Evolutionary conservation across 306 rosid genomes (phyloP).

Genomic region (Trichosanthes truncata): DNA sequence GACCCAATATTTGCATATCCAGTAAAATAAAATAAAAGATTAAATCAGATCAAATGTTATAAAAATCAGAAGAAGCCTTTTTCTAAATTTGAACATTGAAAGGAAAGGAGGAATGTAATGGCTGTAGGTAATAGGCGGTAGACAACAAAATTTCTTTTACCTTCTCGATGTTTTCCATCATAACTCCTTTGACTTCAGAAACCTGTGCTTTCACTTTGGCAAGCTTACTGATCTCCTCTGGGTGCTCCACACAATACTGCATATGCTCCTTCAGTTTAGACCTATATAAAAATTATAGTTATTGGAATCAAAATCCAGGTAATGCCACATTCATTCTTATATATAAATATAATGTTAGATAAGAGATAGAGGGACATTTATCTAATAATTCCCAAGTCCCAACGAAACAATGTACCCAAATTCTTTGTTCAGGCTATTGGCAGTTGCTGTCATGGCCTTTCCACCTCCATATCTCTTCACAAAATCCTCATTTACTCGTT

Average conservation of each 20-base stretch:
- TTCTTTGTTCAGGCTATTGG: constrained; percentile 66
- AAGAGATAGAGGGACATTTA: not conserved
- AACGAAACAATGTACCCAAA: constrained; percentile 45
- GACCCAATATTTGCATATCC: not conserved
- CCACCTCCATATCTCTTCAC: constrained; percentile 74
- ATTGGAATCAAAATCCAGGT: constrained; percentile 7
- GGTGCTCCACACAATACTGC: constrained; percentile 86
- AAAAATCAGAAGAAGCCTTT: not conserved
- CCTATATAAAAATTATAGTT: constrained; percentile 23
- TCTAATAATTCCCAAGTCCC: not conserved
- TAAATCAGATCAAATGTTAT: not conserved
- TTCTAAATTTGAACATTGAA: not conserved
- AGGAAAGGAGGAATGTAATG: not conserved
- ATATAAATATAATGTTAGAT: not conserved
- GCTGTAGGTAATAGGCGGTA: not conserved
- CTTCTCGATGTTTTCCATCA: constrained; percentile 97
- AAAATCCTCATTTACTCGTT: constrained; percentile 78
- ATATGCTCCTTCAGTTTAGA: constrained; percentile 85
- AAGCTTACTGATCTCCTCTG: constrained; percentile 78
- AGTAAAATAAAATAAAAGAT: not conserved
- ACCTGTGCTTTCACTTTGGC: constrained; percentile 94
- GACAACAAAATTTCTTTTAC: constrained; percentile 18
- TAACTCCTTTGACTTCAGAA: constrained; percentile 85
- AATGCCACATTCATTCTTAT: not conserved
- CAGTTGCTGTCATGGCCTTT: constrained; percentile 71